phyloP scores from a whole-genome alignment of 2,329 filamentous ascomycete genomes.

The Rachicladosporium sp. region DNA sequence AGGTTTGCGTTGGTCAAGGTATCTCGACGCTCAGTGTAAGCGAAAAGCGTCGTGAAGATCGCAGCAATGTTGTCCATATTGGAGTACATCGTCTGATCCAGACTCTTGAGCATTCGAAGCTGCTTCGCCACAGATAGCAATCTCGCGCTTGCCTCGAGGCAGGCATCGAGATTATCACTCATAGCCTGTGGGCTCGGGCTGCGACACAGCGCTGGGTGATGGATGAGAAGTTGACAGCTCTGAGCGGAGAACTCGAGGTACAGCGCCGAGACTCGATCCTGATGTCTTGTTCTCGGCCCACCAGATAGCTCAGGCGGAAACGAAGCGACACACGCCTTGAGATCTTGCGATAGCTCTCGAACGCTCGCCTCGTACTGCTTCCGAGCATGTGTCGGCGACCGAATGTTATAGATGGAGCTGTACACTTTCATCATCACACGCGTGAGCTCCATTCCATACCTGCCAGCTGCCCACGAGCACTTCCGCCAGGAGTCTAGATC shows the following conservation, averaged over 20 bases:
- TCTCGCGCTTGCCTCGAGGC: slow-evolving; percentile 52
- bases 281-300: slow-evolving; percentile 29
- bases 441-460: slow-evolving; percentile 53
- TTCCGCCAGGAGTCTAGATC: slow-evolving; percentile 32
- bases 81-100: slow-evolving; percentile 71
- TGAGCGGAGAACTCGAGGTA: slow-evolving; percentile 38
- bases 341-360: slow-evolving; percentile 51
- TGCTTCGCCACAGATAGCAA: slow-evolving; percentile 49
- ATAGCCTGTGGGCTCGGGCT: slow-evolving; percentile 47
- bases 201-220: slow-evolving; percentile 41
- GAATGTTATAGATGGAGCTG: slow-evolving; percentile 61
- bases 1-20: slow-evolving; percentile 48
- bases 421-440: slow-evolving; percentile 63
- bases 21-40: slow-evolving; percentile 54
- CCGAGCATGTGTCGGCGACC: slow-evolving; percentile 39
- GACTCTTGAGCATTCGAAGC: slow-evolving; percentile 50
- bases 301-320: slow-evolving; percentile 51
- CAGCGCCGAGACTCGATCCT: slow-evolving; percentile 36
- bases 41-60: slow-evolving; percentile 60
- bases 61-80: slow-evolving; percentile 60
- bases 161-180: slow-evolving; percentile 42
- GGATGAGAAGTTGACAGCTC: slow-evolving; percentile 38
- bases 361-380: slow-evolving; percentile 48
- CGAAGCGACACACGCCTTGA: slow-evolving; percentile 50
- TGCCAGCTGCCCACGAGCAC: slow-evolving; percentile 55